A percentile compares a stretch with the other conserved stretches of the same genome.
Evolutionary conservation across 805 yeast species (phyloP).

Genomic region (Candida insectalens): DNA sequence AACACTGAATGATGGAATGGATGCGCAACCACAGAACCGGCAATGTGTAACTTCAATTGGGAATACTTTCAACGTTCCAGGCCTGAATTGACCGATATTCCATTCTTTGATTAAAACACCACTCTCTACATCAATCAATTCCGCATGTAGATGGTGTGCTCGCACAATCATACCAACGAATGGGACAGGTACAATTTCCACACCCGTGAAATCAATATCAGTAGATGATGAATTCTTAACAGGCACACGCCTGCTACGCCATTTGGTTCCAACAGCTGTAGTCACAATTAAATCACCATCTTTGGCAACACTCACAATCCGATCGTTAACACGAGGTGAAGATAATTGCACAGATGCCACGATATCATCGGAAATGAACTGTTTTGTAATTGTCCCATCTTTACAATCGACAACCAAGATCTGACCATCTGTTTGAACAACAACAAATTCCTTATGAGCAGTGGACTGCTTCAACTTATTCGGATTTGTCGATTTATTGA

Average conservation of each 20-base stretch:
- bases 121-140: constrained; percentile 67
- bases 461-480: constrained; percentile 15
- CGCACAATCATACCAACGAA: constrained; percentile 69
- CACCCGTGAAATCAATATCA: constrained; percentile 10
- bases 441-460: constrained; percentile 35
- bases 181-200: constrained; percentile 43
- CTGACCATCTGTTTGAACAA: constrained; percentile 43
- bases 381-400: constrained; percentile 33
- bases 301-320: constrained; percentile 46
- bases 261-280: constrained; percentile 53
- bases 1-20: constrained; percentile 62
- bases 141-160: constrained; percentile 47
- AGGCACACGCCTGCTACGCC: constrained; percentile 47
- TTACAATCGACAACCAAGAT: constrained; percentile 39
- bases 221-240: no score
- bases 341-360: constrained; percentile 44
- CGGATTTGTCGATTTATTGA: constrained; percentile 19
- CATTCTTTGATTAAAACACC: constrained; percentile 61
- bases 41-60: constrained; percentile 87
- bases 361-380: constrained; percentile 14
- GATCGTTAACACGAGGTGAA: constrained; percentile 69
- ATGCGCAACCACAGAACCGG: constrained; percentile 83
- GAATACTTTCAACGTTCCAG: constrained; percentile 53
- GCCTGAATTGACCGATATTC: constrained; percentile 52
- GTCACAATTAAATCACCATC: constrained; percentile 49